Evolutionary conservation across 176 grass and related monocot genomes (phyloP).

Genomic region (Hordeum vulgare): MorexV3_pseudomolecules_assembly NC_058524.1:385407852-385408351

Average conservation of each 20-base stretch:
- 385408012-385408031: background rate
- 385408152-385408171: background rate
- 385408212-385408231: slow-evolving; percentile 11
- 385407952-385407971: background rate
- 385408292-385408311: slow-evolving; percentile 19
- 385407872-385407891: background rate
- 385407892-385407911: background rate
- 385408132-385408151: background rate
- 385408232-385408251: slow-evolving; percentile 12
- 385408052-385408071: background rate
- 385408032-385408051: slow-evolving; percentile 6
- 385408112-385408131: background rate
- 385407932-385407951: background rate
- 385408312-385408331: slow-evolving; percentile 28
- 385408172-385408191: background rate
- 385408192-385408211: slow-evolving; percentile 7
- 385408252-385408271: slow-evolving; percentile 16
- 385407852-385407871: background rate
- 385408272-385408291: slow-evolving; percentile 20
- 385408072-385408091: background rate
- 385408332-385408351: slow-evolving; percentile 45
- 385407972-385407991: background rate
- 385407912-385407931: slow-evolving; percentile 10
- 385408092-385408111: background rate
- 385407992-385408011: background rate